phyloP scores from a whole-genome alignment of 2,329 filamentous ascomycete species.

The Ilyonectria mors-panacis region DNA sequence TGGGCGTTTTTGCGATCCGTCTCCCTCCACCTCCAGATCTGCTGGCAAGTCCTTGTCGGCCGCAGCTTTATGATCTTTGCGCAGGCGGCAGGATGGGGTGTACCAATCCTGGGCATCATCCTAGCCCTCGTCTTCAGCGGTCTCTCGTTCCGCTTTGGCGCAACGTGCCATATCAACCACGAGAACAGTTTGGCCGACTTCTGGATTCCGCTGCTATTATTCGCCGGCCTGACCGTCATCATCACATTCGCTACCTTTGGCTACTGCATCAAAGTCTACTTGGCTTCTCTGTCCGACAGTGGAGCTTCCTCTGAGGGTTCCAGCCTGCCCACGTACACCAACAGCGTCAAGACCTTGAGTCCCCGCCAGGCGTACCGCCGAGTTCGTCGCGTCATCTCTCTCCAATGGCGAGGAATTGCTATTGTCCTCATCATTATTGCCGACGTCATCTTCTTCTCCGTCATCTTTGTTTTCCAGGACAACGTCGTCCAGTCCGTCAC shows the following conservation, averaged over 20 bases:
- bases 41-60: constrained; percentile 94
- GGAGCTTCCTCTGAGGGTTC: constrained; percentile 80
- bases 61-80: constrained; percentile 90
- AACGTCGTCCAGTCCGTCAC: constrained; percentile 75
- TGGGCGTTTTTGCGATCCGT: constrained; percentile 94
- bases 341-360: constrained; percentile 82
- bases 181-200: constrained; percentile 85
- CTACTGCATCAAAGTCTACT: constrained; percentile 96
- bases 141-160: constrained; percentile 93
- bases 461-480: constrained; percentile 92
- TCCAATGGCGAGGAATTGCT: constrained; percentile 94
- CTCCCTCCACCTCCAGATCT: constrained; percentile 96
- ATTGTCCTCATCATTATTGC: constrained; percentile 91
- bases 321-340: constrained; percentile 77
- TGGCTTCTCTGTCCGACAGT: constrained; percentile 84
- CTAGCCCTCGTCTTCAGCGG: constrained; percentile 88
- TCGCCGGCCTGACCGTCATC: constrained; percentile 82
- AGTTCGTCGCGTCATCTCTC: constrained; percentile 85
- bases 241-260: constrained; percentile 88
- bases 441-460: constrained; percentile 94
- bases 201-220: constrained; percentile 89
- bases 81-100: constrained; percentile 85
- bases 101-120: constrained; percentile 82
- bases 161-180: constrained; percentile 95
- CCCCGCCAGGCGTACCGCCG: constrained; percentile 91